These are phyloP conservation scores for Lactarius vividus DNA, from an alignment of 768 basidiomycete genomes.

Conservation along the genomic window DNA sequence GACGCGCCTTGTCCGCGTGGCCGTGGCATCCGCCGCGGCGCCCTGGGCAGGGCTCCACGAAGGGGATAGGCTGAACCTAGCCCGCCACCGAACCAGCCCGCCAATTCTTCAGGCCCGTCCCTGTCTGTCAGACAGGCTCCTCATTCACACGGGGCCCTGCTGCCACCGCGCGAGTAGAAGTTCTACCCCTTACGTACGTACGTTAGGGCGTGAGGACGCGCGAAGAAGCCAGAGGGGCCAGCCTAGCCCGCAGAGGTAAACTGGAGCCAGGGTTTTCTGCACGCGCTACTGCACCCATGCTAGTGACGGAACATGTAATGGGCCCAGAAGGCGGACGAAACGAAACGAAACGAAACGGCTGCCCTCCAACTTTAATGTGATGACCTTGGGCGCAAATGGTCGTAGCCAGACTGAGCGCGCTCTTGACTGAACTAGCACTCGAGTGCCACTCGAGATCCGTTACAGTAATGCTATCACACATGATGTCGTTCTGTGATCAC, in stretches of 20 bases:
- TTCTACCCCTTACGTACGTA: not conserved
- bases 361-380: not conserved
- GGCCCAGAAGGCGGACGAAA: not conserved
- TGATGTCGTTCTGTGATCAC: not conserved
- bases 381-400: not conserved
- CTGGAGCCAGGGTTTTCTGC: not conserved
- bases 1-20: not conserved
- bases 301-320: not conserved
- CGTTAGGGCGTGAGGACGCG: not conserved
- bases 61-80: not conserved
- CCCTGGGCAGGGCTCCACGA: not conserved
- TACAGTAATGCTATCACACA: not conserved
- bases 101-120: not conserved
- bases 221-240: not conserved
- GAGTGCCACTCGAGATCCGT: constrained; percentile 1
- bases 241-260: not conserved
- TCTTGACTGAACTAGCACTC: not conserved
- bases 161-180: not conserved
- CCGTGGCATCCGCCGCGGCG: not conserved
- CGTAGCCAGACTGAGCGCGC: not conserved
- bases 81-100: not conserved
- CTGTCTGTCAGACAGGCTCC: constrained; percentile 1
- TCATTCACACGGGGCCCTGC: not conserved
- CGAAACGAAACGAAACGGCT: not conserved
- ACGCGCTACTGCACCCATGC: not conserved